Evolutionary conservation across 371 early-diverging fungal species (phyloP), one percentile per base, ranked within the genome.

Genomic region (Syncephalastrum sp.): DNA sequence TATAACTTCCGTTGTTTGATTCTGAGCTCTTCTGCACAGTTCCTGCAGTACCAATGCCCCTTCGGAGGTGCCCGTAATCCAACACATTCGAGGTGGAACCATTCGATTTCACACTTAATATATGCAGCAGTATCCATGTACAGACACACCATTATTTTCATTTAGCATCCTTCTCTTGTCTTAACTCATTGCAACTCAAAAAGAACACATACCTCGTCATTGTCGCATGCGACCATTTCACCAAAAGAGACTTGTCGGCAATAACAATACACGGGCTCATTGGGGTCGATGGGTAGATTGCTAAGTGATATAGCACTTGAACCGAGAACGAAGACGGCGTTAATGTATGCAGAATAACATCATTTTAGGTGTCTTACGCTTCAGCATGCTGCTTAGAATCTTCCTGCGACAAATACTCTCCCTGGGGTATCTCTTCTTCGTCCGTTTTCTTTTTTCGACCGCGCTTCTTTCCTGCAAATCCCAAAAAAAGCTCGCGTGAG

Each of bases 161-260:
- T 14, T 54, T 60, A 42, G 41, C 21, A 47, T 56, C 56, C 2
- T 42, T 23, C 25, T 27, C 2, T 27, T 58, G 13, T 23, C 27
- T 33, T 46, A 23, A 8, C 41, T 15, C 29, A 14, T 10, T 48
- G 16, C 49, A 16, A 27, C 42, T 21, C 23, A 42, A 10, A 33
- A 33, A 33, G 38, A 33, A 33, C 6, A 65, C 79, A 67, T 83
- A 92, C 92, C 57, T 92, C 91, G 27, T 82, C 85, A 61, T 93
- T 92, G 67, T 97, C 98, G 65, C 98, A 97, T 8, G 91, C 98
- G 51, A 98, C 90, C 98, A 98, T 98, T 61, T 95, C 93, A 17
- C 98, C 98, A 74, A 84, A 97, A 4, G 96, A 95, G 5, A 98
- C 95, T 65, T 93, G 92, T 42, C 85, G 81, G 57, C 98, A 98